Conservation (phyloP, 768 basidiomycete species). For the Leccinum longicurvipes region DNA sequence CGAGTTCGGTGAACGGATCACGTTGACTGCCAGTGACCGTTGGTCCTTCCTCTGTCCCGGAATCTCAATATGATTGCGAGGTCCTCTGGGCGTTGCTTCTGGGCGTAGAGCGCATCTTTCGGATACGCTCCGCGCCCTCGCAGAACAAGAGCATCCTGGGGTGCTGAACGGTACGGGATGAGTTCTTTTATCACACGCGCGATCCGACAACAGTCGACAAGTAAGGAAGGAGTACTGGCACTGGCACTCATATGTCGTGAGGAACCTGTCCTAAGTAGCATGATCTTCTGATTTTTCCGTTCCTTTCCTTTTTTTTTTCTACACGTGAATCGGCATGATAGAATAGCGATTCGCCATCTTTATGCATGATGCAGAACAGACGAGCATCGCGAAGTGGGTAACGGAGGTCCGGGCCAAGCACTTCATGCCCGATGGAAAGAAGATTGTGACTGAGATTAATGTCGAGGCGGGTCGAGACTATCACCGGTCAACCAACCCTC, state of each 20-base stretch:
- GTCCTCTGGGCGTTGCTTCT: constrained; percentile 66
- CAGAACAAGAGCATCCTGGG: constrained; percentile 72
- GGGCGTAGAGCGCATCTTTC: constrained; percentile 83
- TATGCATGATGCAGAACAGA: constrained; percentile 70
- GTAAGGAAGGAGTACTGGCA: constrained; percentile 77
- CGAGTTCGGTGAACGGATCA: no score
- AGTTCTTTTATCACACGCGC: constrained; percentile 94
- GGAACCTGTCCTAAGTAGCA: neutral
- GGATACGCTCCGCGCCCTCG: constrained; percentile 70
- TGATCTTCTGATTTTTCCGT: no score
- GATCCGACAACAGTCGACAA: constrained; percentile 82
- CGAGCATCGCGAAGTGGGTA: constrained; percentile 65
- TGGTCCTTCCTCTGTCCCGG: no score
- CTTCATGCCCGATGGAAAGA: constrained; percentile 66
- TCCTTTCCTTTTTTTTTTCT: neutral
- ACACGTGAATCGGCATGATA: no score
- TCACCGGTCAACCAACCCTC: constrained; percentile 83
- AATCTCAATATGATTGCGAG: constrained; percentile 33
- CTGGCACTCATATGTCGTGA: constrained; percentile 64
- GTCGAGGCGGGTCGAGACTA: constrained; percentile 65
- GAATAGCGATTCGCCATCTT: constrained; percentile 96
- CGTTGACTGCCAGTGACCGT: no score
- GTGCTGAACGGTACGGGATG: constrained; percentile 33
- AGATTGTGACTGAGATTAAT: constrained; percentile 76
- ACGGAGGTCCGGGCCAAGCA: constrained; percentile 81